Conservation (phyloP, 768 basidiomycete genomes). For the Mycena vitilis region DNA sequence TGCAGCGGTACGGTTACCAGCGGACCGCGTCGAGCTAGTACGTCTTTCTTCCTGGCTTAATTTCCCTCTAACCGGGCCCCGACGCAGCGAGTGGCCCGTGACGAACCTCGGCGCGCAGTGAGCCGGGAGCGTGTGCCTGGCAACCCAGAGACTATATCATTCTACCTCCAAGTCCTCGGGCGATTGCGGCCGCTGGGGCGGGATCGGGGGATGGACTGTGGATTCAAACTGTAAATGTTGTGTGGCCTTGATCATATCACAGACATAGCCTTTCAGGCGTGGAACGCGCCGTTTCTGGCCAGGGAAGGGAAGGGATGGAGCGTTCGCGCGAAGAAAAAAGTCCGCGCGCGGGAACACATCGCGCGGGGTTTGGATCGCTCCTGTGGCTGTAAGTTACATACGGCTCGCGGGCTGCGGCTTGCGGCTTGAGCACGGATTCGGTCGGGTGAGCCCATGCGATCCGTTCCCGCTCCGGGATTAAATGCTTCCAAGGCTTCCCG, state of each 20-base stretch:
- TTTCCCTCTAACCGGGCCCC: neutral
- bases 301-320: neutral
- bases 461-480: conserved; percentile 24
- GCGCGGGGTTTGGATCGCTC: conserved; percentile 10
- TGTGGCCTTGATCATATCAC: neutral
- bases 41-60: conserved; percentile 45
- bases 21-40: conserved; percentile 79
- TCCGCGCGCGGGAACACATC: conserved; percentile 15
- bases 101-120: conserved; percentile 23
- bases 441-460: conserved; percentile 13
- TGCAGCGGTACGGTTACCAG: conserved; percentile 79
- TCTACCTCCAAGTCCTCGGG: conserved; percentile 14
- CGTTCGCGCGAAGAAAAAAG: too few species aligned
- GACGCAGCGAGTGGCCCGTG: conserved; percentile 29
- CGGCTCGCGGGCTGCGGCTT: too few species aligned
- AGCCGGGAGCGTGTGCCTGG: neutral
- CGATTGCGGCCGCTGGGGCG: conserved; percentile 14
- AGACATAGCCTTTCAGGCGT: conserved; percentile 17
- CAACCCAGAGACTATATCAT: neutral
- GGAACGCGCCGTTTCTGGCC: neutral
- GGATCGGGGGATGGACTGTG: conserved; percentile 12
- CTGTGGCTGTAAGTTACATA: neutral
- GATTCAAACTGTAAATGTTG: neutral
- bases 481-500: neutral
- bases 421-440: neutral